Conservation (phyloP, 768 basidiomycete genomes). For the Trametes cubensis region DNA sequence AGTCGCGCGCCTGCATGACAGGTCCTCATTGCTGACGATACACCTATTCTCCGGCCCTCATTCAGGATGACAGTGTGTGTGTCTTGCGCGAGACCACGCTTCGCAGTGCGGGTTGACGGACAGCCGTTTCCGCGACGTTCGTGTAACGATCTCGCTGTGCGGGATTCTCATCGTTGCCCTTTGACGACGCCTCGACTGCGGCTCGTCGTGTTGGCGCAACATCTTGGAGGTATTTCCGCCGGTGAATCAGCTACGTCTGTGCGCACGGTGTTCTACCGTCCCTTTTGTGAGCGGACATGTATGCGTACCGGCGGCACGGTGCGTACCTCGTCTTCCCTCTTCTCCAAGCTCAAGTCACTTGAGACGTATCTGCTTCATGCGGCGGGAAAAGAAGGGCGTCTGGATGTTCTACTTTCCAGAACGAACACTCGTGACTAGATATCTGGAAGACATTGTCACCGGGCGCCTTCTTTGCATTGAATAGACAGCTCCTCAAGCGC, state of each 20-base stretch:
- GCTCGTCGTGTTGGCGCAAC: background rate
- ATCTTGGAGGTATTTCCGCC: slow-evolving; percentile 1
- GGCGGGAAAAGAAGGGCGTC: background rate
- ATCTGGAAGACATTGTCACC: background rate
- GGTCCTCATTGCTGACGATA: background rate
- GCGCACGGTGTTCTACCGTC: background rate
- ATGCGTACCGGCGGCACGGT: background rate
- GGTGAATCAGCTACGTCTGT: background rate
- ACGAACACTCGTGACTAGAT: slow-evolving; percentile 1
- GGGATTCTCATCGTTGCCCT: background rate
- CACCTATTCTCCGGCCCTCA: no score
- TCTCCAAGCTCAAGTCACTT: no score
- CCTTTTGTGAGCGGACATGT: background rate
- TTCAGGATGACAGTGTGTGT: no score
- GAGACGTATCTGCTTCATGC: no score
- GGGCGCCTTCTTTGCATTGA: slow-evolving; percentile 6
- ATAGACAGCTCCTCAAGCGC: background rate
- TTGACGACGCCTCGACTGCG: background rate
- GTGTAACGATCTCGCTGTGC: background rate
- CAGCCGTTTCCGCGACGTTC: background rate
- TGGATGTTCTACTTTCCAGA: background rate
- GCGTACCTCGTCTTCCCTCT: background rate
- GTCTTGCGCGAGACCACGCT: no score
- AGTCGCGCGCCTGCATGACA: background rate
- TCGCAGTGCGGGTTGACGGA: background rate